Percentiles rank a stretch among this genome's conserved stretches.
phyloP scores from a whole-genome alignment of 1,284 basidiomycete species.

The Ustilago nuda region DNA sequence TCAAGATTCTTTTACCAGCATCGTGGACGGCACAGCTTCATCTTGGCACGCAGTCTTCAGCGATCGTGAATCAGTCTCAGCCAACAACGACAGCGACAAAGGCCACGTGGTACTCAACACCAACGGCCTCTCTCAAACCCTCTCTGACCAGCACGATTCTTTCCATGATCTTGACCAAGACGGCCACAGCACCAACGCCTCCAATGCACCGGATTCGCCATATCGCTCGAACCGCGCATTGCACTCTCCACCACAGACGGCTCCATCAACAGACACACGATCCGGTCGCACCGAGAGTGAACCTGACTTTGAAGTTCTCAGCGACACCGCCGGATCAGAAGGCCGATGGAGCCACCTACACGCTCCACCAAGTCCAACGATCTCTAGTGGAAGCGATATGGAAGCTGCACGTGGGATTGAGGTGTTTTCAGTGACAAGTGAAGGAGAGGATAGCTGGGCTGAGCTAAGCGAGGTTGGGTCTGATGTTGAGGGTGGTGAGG shows the following conservation, averaged over 20 bases:
- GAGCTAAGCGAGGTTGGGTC: slow-evolving; percentile 38
- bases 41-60: slow-evolving; percentile 47
- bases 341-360: slow-evolving; percentile 34
- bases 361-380: slow-evolving; percentile 33
- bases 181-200: slow-evolving; percentile 4
- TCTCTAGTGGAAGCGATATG: slow-evolving; percentile 31
- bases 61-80: slow-evolving; percentile 9
- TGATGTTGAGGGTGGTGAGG: slow-evolving; percentile 13
- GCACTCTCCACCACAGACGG: slow-evolving; percentile 1
- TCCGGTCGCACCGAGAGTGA: slow-evolving; percentile 20
- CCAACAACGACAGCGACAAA: slow-evolving; percentile 10
- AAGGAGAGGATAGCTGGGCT: slow-evolving; percentile 48
- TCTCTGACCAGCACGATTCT: slow-evolving; percentile 38
- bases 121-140: slow-evolving; percentile 44
- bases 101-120: slow-evolving; percentile 35
- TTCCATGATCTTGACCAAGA: slow-evolving; percentile 18
- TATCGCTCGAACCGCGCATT: slow-evolving; percentile 39
- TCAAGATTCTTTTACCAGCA: slow-evolving; percentile 26
- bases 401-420: slow-evolving; percentile 6
- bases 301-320: slow-evolving; percentile 42
- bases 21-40: slow-evolving; percentile 37
- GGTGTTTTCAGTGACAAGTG: slow-evolving; percentile 22
- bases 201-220: slow-evolving; percentile 5
- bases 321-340: slow-evolving; percentile 29
- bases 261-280: slow-evolving; percentile 3